Percentiles rank a stretch among this genome's conserved stretches.
phyloP scores from a whole-genome alignment of 129 eudicot species.

The Centaurea solstitialis region DNA sequence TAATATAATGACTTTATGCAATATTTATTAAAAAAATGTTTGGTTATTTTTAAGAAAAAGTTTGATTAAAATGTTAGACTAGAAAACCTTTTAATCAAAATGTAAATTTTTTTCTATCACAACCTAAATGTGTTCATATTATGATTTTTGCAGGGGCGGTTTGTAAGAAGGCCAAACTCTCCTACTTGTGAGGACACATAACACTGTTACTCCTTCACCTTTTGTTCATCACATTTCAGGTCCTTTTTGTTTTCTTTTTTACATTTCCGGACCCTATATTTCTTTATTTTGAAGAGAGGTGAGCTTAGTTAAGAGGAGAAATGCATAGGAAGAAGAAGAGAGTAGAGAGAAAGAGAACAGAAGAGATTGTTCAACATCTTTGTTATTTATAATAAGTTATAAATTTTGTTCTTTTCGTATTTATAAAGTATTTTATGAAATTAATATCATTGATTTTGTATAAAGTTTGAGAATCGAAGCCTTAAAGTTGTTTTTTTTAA shows the following conservation, averaged over 20 bases:
- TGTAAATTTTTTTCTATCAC: background rate
- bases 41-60: too few relatives aligned
- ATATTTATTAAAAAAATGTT: too few relatives aligned
- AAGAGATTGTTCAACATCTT: conserved; percentile 13
- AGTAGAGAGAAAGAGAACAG: conserved; percentile 1
- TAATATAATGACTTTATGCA: too few relatives aligned
- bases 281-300: conserved; percentile 21
- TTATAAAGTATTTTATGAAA: background rate
- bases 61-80: too few relatives aligned
- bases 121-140: background rate
- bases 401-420: conserved; percentile 5
- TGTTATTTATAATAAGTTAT: conserved; percentile 14
- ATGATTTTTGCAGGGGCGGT: conserved; percentile 58
- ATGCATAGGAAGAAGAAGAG: conserved; percentile 28
- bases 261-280: conserved; percentile 7
- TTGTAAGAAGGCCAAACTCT: conserved; percentile 67
- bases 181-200: conserved; percentile 31
- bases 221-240: conserved; percentile 4
- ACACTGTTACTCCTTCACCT: background rate
- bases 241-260: background rate
- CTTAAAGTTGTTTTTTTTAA: background rate
- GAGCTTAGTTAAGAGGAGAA: conserved; percentile 34
- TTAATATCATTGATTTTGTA: background rate
- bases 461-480: background rate
- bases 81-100: background rate